Conservation (phyloP, 2,329 filamentous ascomycete species). For the Akanthomyces uredinophilus region DNA sequence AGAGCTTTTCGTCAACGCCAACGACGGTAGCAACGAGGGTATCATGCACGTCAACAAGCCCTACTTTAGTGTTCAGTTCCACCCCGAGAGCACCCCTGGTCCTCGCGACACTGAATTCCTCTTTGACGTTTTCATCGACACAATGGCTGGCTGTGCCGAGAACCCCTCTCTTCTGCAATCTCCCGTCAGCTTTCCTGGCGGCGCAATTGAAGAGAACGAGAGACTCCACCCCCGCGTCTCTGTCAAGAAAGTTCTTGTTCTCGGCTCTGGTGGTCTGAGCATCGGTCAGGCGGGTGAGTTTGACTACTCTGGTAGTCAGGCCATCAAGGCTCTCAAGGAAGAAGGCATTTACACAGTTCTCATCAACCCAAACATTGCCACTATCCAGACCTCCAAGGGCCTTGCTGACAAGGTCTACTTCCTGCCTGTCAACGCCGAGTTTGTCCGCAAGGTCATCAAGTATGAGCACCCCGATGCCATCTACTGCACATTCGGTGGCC, state of each 20-base stretch:
- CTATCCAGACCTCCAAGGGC: conserved; percentile 96
- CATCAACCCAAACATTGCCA: conserved; percentile 99
- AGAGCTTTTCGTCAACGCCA: conserved; percentile 96
- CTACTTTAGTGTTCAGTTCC: conserved; percentile 99
- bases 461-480: conserved; percentile 94
- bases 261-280: conserved; percentile 90
- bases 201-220: conserved; percentile 73
- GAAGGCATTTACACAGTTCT: conserved; percentile 97
- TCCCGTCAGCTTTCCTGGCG: conserved; percentile 83
- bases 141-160: conserved; percentile 66
- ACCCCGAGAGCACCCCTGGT: conserved; percentile 93
- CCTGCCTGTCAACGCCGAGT: conserved; percentile 91
- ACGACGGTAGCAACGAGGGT: conserved; percentile 96
- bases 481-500: conserved; percentile 95
- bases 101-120: conserved; percentile 94
- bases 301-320: conserved; percentile 96
- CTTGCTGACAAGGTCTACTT: conserved; percentile 99
- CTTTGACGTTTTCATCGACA: conserved; percentile 92
- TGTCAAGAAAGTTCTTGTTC: conserved; percentile 90
- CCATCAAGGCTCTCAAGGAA: conserved; percentile 96
- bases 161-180: conserved; percentile 62
- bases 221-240: conserved; percentile 70
- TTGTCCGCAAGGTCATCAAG: conserved; percentile 94
- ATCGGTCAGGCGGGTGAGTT: conserved; percentile 99
- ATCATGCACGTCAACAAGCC: conserved; percentile 82